Evolutionary conservation across 2,329 filamentous ascomycete genomes (phyloP).

Genomic region (Phialophora expanda): DNA sequence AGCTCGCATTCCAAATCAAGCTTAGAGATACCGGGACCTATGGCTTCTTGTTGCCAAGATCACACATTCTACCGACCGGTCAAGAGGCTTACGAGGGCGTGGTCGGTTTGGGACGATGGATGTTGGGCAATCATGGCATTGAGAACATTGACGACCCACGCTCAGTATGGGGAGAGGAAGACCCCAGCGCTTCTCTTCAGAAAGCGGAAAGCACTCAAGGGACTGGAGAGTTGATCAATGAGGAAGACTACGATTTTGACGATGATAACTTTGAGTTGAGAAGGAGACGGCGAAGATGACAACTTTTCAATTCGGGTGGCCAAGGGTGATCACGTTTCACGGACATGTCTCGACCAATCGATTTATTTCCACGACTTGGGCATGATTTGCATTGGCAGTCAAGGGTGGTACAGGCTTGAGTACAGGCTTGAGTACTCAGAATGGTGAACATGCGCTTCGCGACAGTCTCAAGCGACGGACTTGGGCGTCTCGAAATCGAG

Average conservation of each 20-base stretch:
- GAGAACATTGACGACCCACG: constrained; percentile 29
- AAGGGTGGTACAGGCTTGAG: neutral
- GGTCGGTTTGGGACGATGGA: constrained; percentile 80
- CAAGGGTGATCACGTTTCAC: constrained; percentile 1
- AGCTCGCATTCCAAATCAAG: constrained; percentile 91
- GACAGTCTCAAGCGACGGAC: neutral
- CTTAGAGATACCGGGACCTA: constrained; percentile 91
- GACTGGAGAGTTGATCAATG: neutral
- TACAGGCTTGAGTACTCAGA: no score
- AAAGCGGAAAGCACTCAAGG: neutral
- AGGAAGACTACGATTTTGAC: constrained; percentile 19
- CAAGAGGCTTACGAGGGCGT: constrained; percentile 84
- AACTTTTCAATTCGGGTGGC: constrained; percentile 2
- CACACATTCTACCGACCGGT: constrained; percentile 86
- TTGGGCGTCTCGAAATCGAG: neutral
- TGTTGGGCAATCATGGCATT: constrained; percentile 56
- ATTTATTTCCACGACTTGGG: neutral
- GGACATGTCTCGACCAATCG: neutral
- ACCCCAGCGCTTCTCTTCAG: neutral
- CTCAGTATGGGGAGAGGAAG: constrained; percentile 31
- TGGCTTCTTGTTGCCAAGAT: constrained; percentile 84
- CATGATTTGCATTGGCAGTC: neutral
- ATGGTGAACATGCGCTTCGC: neutral
- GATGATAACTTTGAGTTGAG: constrained; percentile 18
- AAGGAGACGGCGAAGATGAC: constrained; percentile 18